Evolutionary conservation across 257 asterid species (phyloP), one percentile per base, ranked within the genome.

Genomic region (Solanum pennellii): DNA sequence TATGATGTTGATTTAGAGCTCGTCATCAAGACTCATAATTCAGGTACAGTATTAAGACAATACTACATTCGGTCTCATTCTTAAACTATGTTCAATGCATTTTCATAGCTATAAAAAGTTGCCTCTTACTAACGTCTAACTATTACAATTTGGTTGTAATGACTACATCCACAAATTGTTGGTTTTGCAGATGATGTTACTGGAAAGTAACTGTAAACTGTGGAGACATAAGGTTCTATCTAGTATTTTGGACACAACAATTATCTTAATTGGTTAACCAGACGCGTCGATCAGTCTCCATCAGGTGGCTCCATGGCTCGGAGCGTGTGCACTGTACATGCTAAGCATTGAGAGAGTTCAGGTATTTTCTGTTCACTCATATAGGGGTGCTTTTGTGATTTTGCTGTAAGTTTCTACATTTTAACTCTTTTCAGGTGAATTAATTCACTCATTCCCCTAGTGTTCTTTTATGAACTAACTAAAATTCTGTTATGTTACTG

Each of bases 41-140:
- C 62, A 52, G 62, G 62, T 52, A 52, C 62, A 16, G 23, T 0
- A 52, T 16, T 52, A 0, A 52, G 0, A 52, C 6, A 52, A 52
- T 52, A 52, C 14, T 0, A 59, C 49, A 37, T 39, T 20, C 5
- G 0, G 13, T 42, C 37, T 77, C 0, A n/a, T 0, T 25, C 0
- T 0, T 77, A 27, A 74, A 74, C 33, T 44, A 0, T 44, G n/a
- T 15, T 27, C 20, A 8, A 77, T 77, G 65, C 62, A 77, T 14
- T 25, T 39, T 60, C 68, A 60, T 60, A 60, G 0, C 12, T 60
- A 0, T 21, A 21, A 9, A 10, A 39, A 74, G 31, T 74, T 74
- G 31, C 31, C 52, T 74, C 25, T 37, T 74, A 39, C 31, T 74
- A 39, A 56, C 65, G 23, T 56, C 65, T 7, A 56, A 74, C 11